A percentile compares a stretch with the other conserved stretches of the same genome.
Evolutionary conservation across 305 asterid species (phyloP).

Genomic region (Caryopteris hybrid): DNA sequence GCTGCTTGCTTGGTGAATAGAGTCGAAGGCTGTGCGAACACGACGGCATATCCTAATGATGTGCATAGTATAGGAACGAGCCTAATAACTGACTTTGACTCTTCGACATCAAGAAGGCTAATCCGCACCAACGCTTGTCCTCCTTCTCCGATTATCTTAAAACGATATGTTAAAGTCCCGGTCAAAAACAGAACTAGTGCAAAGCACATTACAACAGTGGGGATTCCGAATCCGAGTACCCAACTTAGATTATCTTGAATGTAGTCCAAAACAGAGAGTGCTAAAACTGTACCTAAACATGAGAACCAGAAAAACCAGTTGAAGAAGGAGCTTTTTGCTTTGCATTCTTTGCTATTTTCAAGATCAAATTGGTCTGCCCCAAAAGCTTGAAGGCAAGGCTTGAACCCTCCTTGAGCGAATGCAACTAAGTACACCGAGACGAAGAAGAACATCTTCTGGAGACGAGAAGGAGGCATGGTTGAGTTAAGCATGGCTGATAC

Average conservation of each 20-base stretch:
- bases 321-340: constrained; percentile 44
- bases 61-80: constrained; percentile 30
- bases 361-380: constrained; percentile 37
- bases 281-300: constrained; percentile 18
- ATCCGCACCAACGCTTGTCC: background rate
- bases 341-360: constrained; percentile 9
- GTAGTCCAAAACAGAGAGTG: constrained; percentile 24
- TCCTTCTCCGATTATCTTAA: background rate
- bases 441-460: constrained; percentile 26
- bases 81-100: constrained; percentile 20
- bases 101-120: background rate
- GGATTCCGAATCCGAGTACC: constrained; percentile 50
- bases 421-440: constrained; percentile 29
- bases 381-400: constrained; percentile 34
- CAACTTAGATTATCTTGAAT: constrained; percentile 44
- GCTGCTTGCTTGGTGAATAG: constrained; percentile 52
- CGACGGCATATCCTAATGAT: constrained; percentile 24
- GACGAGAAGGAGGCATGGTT: background rate
- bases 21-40: constrained; percentile 27
- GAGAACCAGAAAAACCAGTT: constrained; percentile 44
- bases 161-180: constrained; percentile 25
- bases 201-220: constrained; percentile 26
- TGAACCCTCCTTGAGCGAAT: constrained; percentile 41
- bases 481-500: constrained; percentile 30
- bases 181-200: constrained; percentile 14